Evolutionary conservation across 225 moss, liverwort and hornwort species (phyloP), one percentile per base, ranked within the genome.

Genomic region (Straminergon stramineum): DNA sequence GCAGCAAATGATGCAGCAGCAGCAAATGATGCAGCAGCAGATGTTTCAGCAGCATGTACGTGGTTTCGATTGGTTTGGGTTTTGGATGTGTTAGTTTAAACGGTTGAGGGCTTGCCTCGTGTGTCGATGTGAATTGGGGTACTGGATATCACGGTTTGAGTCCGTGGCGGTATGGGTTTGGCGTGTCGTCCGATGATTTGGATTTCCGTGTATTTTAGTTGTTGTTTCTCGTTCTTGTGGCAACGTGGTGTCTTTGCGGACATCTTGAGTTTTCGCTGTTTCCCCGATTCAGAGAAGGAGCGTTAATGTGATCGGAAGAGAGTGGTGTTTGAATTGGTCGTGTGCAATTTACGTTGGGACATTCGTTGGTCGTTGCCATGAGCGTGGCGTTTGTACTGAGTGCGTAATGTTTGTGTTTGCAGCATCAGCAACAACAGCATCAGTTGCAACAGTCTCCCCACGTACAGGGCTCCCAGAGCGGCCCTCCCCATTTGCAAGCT

Each of bases 21-120:
- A n/a, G n/a, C n/a, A n/a, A n/a, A n/a, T n/a, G n/a, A n/a, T n/a
- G 80, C 91, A 89, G 31, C 92, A 93, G 52, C 93, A 93, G 39
- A 76, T 93, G 88, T 92, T 85, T 89, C 95, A 94, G 87, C 94
- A 92, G 45, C 91, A 93, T 73, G 94, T 93, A 82, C 51, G 94
- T 91, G 84, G 82, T 86, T 55, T 24, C 10, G 34, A 28, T 51
- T 51, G 39, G 22, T 20, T 71, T 71, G 56, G 57, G 63, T 70
- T 79, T 7, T 65, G 55, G 82, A n/a, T 65, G 27, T 71, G 58
- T 5, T 63, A 10, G 51, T 75, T 24, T 32, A 13, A 51, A 20
- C 19, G 13, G 32, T 75, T 51, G 11, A 19, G 23, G 37, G 10
- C 23, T 19, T 7, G 70, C 7, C 21, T 79, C 63, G 34, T 80